Conservation (phyloP, 23 red algal species). For the Gracilaria domingensis region DNA sequence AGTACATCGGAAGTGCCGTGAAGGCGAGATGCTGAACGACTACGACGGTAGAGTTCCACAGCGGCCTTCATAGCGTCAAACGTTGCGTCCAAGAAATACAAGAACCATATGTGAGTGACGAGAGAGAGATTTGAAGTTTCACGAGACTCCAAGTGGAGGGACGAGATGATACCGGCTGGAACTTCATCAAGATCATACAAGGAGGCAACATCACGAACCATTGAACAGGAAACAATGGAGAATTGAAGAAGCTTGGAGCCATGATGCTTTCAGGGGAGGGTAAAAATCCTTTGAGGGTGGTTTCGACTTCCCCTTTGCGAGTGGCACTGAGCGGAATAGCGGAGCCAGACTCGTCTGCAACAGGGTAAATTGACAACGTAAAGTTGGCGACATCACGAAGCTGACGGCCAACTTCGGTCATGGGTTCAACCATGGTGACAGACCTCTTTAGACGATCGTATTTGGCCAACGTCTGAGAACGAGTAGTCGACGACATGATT, state of each 20-base stretch:
- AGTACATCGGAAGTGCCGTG: no score
- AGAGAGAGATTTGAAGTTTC: constrained; percentile 27
- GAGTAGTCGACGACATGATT: neutral
- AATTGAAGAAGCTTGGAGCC: neutral
- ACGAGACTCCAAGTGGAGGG: no score
- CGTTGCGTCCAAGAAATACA: neutral
- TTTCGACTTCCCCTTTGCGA: neutral
- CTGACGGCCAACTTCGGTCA: neutral
- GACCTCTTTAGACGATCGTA: constrained; percentile 1
- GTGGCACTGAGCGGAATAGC: neutral
- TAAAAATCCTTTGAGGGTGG: neutral
- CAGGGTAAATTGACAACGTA: neutral
- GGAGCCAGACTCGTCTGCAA: neutral
- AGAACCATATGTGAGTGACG: constrained; percentile 7
- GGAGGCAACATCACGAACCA: constrained; percentile 19
- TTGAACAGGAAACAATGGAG: constrained; percentile 38
- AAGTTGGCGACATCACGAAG: neutral
- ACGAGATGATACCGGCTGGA: neutral
- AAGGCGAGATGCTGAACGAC: neutral
- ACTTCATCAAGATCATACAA: constrained; percentile 23
- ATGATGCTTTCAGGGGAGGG: neutral
- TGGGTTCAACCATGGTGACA: neutral
- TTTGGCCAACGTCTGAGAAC: neutral
- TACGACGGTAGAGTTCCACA: constrained; percentile 1
- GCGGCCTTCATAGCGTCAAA: neutral